Percentiles rank a stretch among this genome's conserved stretches.
Conservation (phyloP, 2,329 filamentous ascomycete genomes). For the Phaeosphaeria sp. region DNA sequence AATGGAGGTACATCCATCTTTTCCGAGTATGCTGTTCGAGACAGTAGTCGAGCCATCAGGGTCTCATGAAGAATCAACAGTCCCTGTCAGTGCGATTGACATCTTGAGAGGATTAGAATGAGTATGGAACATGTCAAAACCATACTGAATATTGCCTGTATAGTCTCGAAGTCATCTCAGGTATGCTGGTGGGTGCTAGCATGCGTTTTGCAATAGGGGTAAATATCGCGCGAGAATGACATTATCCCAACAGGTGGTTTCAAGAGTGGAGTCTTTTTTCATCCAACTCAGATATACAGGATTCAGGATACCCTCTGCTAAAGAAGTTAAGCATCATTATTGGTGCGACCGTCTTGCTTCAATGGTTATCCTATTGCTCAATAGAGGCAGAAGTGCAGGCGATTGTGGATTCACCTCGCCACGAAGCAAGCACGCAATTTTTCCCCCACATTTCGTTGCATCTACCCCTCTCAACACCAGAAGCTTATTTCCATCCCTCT, state of each 20-base stretch:
- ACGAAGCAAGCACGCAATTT: conserved; percentile 30
- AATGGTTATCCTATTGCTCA: neutral
- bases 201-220: neutral
- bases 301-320: neutral
- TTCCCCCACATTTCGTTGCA: conserved; percentile 26
- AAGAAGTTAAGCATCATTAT: neutral
- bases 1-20: neutral
- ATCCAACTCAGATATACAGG: neutral
- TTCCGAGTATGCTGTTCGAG: neutral
- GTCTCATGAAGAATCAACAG: neutral
- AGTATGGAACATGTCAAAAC: neutral
- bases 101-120: neutral
- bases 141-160: too few species aligned
- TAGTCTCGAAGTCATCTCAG: neutral
- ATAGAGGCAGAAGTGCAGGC: neutral
- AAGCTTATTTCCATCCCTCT: neutral
- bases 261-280: neutral
- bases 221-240: conserved; percentile 19
- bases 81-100: neutral
- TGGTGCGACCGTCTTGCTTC: neutral
- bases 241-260: conserved; percentile 9
- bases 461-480: conserved; percentile 18
- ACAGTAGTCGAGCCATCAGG: neutral
- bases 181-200: neutral
- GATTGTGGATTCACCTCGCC: neutral